Conservation (phyloP, 2,329 filamentous ascomycete genomes). For the Ophiocordyceps sinensis region DNA sequence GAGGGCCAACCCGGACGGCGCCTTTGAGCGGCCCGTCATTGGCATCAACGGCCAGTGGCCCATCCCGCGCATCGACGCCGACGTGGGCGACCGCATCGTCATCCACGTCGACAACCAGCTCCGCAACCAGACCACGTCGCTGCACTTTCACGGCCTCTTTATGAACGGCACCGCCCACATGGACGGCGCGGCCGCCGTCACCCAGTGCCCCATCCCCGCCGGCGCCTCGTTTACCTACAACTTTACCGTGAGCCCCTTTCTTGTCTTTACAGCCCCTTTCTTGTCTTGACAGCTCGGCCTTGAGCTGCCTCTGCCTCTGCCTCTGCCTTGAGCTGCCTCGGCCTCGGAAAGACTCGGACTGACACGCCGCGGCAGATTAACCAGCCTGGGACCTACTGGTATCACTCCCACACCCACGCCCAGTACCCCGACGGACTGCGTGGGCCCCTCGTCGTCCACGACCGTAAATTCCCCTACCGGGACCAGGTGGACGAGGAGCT, state of each 20-base stretch:
- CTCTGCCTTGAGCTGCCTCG: too few species aligned
- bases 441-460: slow-evolving; percentile 49
- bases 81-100: slow-evolving; percentile 45
- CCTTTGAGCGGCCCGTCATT: slow-evolving; percentile 49
- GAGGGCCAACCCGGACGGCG: slow-evolving; percentile 55
- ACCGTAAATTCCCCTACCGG: slow-evolving; percentile 42
- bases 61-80: slow-evolving; percentile 48
- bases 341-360: too few species aligned
- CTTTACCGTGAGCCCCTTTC: slow-evolving; percentile 42
- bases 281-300: too few species aligned
- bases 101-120: slow-evolving; percentile 45
- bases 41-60: slow-evolving; percentile 70
- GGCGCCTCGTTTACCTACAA: slow-evolving; percentile 55
- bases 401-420: slow-evolving; percentile 53
- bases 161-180: slow-evolving; percentile 53
- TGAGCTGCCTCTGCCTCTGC: too few species aligned
- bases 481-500: slow-evolving; percentile 47
- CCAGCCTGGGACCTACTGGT: slow-evolving; percentile 68
- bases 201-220: slow-evolving; percentile 52
- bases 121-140: slow-evolving; percentile 46
- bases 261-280: too few species aligned
- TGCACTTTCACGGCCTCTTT: slow-evolving; percentile 60
- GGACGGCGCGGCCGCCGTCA: slow-evolving; percentile 54
- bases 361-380: slow-evolving; percentile 26
- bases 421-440: slow-evolving; percentile 60